Percentiles rank a stretch among this genome's conserved stretches.
These are phyloP conservation scores for Aspergillus fumigatiaffinis DNA, from an alignment of 2,329 filamentous ascomycete genomes.

Conservation along the genomic window DNA sequence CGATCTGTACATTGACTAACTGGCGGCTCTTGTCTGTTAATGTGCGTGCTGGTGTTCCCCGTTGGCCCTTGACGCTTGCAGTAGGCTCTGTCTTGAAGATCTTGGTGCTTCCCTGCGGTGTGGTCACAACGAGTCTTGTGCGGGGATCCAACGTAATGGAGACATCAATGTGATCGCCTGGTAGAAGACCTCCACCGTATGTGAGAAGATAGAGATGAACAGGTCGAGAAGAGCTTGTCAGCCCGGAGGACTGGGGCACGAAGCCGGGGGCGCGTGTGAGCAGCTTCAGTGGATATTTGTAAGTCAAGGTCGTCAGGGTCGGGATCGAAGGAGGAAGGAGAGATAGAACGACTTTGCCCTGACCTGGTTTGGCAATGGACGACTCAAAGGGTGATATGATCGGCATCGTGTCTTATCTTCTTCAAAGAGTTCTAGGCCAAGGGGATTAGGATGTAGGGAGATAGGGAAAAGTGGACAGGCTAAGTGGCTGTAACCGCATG, in stretches of 20 bases:
- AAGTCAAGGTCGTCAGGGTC: slow-evolving; percentile 69
- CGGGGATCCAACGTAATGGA: slow-evolving; percentile 60
- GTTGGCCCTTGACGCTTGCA: slow-evolving; percentile 22
- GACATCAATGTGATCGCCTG: slow-evolving; percentile 77
- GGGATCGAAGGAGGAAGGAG: slow-evolving; percentile 68
- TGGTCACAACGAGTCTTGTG: slow-evolving; percentile 63
- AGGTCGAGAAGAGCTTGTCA: slow-evolving; percentile 45
- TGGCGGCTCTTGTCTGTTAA: slow-evolving; percentile 44
- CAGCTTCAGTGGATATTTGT: slow-evolving; percentile 92
- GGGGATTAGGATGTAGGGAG: slow-evolving; percentile 1
- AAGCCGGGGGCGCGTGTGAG: slow-evolving; percentile 71
- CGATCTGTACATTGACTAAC: slow-evolving; percentile 47
- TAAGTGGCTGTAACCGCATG: slow-evolving; percentile 8
- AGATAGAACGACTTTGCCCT: slow-evolving; percentile 71
- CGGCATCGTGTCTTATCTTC: slow-evolving; percentile 26
- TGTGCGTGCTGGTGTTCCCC: slow-evolving; percentile 37
- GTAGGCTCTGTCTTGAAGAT: slow-evolving; percentile 72
- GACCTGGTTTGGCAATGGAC: slow-evolving; percentile 69
- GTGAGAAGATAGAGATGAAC: slow-evolving; percentile 85
- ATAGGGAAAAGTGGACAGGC: background rate
- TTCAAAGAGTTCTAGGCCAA: slow-evolving; percentile 2
- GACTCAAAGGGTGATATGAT: slow-evolving; percentile 68
- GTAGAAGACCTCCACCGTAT: slow-evolving; percentile 90
- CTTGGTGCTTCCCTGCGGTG: slow-evolving; percentile 79
- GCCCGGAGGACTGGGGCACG: slow-evolving; percentile 46